Conservation (phyloP, 2,329 filamentous ascomycete species). For the Sclerotinia nivalis region DNA sequence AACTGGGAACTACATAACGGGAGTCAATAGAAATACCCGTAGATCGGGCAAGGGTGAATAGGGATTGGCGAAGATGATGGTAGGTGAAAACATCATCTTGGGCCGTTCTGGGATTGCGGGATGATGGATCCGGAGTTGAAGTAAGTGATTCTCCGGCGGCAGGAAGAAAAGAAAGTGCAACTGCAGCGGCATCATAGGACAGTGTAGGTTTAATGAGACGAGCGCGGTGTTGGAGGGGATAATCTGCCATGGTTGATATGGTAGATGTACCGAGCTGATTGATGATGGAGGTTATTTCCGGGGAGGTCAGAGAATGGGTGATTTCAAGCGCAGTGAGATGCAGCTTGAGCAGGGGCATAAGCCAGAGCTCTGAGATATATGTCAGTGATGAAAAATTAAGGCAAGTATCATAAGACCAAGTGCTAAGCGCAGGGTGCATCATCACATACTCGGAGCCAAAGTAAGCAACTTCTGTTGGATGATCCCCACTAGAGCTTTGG, state of each 20-base stretch:
- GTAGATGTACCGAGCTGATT: conserved; percentile 53
- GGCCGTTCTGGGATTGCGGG: conserved; percentile 38
- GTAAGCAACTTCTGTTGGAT: conserved; percentile 67
- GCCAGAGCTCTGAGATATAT: conserved; percentile 67
- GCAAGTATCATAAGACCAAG: not conserved
- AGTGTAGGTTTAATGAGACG: conserved; percentile 80
- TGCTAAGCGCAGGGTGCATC: not conserved
- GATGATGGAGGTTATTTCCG: conserved; percentile 67
- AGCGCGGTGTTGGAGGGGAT: conserved; percentile 65
- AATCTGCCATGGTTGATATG: conserved; percentile 62
- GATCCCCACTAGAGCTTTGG: conserved; percentile 65
- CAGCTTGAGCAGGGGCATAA: conserved; percentile 76
- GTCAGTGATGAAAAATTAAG: not conserved
- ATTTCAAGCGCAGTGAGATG: conserved; percentile 87
- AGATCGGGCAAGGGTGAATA: conserved; percentile 62
- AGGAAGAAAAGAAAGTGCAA: conserved; percentile 85
- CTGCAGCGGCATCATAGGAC: conserved; percentile 80
- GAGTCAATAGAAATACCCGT: conserved; percentile 71
- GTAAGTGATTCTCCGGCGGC: conserved; percentile 60
- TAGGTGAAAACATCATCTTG: conserved; percentile 75
- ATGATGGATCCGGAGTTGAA: conserved; percentile 22
- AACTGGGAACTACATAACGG: conserved; percentile 84
- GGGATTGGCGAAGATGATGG: conserved; percentile 82
- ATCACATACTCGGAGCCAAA: conserved; percentile 66
- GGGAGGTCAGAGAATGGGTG: conserved; percentile 71